A percentile compares a stretch with the other conserved stretches of the same genome.
phyloP scores from a whole-genome alignment of 2,329 filamentous ascomycete genomes.

The Aspergillus costaricaensis region DNA sequence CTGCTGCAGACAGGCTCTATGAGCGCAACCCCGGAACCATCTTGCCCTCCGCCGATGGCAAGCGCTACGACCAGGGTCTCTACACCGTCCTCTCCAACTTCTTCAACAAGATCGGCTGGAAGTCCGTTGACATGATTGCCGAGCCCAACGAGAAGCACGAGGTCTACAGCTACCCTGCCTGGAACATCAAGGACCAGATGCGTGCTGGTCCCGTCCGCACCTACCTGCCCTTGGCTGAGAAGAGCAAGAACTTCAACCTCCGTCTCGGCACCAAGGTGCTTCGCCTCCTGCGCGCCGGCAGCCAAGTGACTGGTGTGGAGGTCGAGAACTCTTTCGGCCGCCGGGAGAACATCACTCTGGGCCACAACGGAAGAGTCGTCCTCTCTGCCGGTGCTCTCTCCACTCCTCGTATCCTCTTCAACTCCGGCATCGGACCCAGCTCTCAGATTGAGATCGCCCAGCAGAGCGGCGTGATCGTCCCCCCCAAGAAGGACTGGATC shows the following conservation, averaged over 20 bases:
- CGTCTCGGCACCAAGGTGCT: conserved; percentile 68
- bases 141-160: conserved; percentile 65
- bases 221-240: conserved; percentile 65
- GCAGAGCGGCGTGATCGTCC: conserved; percentile 44
- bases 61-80: conserved; percentile 67
- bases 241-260: conserved; percentile 65
- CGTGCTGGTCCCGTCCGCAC: conserved; percentile 70
- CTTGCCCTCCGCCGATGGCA: conserved; percentile 65
- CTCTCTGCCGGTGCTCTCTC: conserved; percentile 69
- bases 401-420: conserved; percentile 68
- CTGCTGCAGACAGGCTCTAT: conserved; percentile 64
- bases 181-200: conserved; percentile 68
- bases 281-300: conserved; percentile 64
- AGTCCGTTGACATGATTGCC: conserved; percentile 60
- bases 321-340: conserved; percentile 23
- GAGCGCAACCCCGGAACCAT: conserved; percentile 70
- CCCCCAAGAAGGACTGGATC: conserved; percentile 51
- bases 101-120: conserved; percentile 63
- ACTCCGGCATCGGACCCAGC: conserved; percentile 62
- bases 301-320: conserved; percentile 59
- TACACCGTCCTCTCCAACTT: conserved; percentile 64
- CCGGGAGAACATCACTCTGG: conserved; percentile 63
- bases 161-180: conserved; percentile 64
- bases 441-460: conserved; percentile 50
- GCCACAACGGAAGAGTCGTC: conserved; percentile 64